Conservation (phyloP, 768 basidiomycete genomes). For the Auriscalpium orientale region DNA sequence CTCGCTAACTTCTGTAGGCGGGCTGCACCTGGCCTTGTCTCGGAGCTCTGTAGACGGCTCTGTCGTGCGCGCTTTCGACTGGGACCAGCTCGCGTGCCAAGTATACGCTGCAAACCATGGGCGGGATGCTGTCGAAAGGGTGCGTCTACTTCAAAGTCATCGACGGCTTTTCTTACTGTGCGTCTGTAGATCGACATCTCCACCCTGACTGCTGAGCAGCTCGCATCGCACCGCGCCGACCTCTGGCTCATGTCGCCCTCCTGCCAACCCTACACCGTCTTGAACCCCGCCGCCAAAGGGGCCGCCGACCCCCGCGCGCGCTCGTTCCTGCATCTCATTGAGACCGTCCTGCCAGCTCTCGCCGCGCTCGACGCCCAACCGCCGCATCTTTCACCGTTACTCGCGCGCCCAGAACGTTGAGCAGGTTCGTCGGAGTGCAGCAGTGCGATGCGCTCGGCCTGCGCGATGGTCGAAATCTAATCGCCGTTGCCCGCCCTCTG, state of each 20-base stretch:
- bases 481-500: no score
- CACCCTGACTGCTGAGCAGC: constrained; percentile 38
- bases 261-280: constrained; percentile 78
- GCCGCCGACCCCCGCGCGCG: constrained; percentile 64
- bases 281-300: constrained; percentile 68
- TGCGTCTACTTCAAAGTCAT: constrained; percentile 18
- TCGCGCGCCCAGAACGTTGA: no score
- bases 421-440: no score
- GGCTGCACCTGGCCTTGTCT: constrained; percentile 59
- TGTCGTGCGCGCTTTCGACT: constrained; percentile 69
- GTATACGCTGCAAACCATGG: constrained; percentile 66
- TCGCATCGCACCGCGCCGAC: constrained; percentile 45
- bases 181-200: constrained; percentile 50
- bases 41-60: constrained; percentile 39
- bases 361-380: constrained; percentile 15
- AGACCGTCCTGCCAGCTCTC: constrained; percentile 54
- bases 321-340: constrained; percentile 68
- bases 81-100: constrained; percentile 70
- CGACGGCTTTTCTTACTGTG: not conserved
- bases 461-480: no score
- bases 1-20: constrained; percentile 36
- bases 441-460: no score
- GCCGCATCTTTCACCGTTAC: no score
- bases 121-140: constrained; percentile 40
- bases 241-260: constrained; percentile 78